Evolutionary conservation across 495 filamentous ascomycete species (phyloP), one percentile per base, ranked within the genome.

Genomic region (Aspergillus ellipticus): DNA sequence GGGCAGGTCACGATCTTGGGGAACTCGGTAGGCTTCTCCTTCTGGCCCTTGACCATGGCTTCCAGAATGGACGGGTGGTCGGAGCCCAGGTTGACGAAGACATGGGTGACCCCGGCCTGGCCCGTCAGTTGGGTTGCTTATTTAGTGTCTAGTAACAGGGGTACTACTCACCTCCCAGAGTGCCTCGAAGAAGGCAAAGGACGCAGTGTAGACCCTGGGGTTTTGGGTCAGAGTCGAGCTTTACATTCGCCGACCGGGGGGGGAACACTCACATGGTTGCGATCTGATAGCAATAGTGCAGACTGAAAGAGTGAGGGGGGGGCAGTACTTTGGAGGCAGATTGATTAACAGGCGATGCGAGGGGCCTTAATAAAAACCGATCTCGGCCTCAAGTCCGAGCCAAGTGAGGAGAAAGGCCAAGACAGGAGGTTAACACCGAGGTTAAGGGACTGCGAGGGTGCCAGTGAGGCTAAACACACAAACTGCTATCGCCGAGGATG

Each of bases 71-170:
- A 87, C 10, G 92, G 92, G 64, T 96, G 92, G 67, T 96, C 92
- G n/a, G 89, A 92, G 33, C 93, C 93, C 15, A 97, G 79, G 66
- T 97, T 97, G 48, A 96, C 93, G 64, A 96, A 96, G 77, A 86
- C 89, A 75, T 96, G 84, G 42, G 83, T 86, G 37, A 97, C 83
- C 42, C 93, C 93, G 41, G 90, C 90, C 82, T 94, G 15, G 10
- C 20, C 2, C 52, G 10, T 41, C 11, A 63, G 42, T 56, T 57
- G 41, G 6, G 26, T 28, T 28, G 24, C 3, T 31, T 17, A 4
- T 13, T 13, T 16, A 22, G 20, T 26, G 22, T 45, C 6, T 21
- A 42, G 17, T 0, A 22, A 6, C 15, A 20, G 20, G 39, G 47
- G 28, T 13, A 3, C 41, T n/a, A 20, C 45, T 16, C 28, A 79